phyloP scores from a whole-genome alignment of 208 protist species.

The Porcisia hertigi region DNA sequence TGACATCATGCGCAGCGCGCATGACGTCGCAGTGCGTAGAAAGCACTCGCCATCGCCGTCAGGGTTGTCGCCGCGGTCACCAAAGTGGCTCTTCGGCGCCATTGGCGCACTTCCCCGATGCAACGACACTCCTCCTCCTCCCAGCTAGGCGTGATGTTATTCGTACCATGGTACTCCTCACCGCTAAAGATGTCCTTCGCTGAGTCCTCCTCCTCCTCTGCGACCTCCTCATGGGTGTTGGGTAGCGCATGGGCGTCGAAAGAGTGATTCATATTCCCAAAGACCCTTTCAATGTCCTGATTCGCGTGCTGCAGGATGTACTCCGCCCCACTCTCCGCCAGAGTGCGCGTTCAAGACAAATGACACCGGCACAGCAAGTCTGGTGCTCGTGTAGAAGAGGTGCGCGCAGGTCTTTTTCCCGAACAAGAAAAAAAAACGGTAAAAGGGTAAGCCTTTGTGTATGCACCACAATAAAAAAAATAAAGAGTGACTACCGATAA shows the following conservation, averaged over 20 bases:
- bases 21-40: conserved; percentile 2
- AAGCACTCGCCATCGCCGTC: not conserved
- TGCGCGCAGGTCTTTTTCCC: conserved; percentile 8
- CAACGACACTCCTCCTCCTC: conserved; percentile 13
- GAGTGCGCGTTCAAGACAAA: conserved; percentile 45
- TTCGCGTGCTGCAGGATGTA: conserved; percentile 36
- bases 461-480: not conserved
- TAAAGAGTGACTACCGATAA: not conserved
- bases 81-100: not conserved
- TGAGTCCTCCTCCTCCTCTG: not conserved
- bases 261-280: conserved; percentile 42
- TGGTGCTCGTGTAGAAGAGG: conserved; percentile 21
- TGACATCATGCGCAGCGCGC: conserved; percentile 5
- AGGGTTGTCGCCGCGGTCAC: conserved; percentile 1
- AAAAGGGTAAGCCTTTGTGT: not conserved
- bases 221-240: conserved; percentile 12
- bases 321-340: conserved; percentile 21
- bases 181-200: conserved; percentile 5
- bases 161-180: not conserved
- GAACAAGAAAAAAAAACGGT: not conserved
- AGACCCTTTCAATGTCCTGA: conserved; percentile 41
- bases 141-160: conserved; percentile 2
- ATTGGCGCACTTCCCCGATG: conserved; percentile 10
- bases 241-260: conserved; percentile 25
- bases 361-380: conserved; percentile 27